phyloP scores from a whole-genome alignment of 306 rosid genomes.

The Datisca glomerata region DNA sequence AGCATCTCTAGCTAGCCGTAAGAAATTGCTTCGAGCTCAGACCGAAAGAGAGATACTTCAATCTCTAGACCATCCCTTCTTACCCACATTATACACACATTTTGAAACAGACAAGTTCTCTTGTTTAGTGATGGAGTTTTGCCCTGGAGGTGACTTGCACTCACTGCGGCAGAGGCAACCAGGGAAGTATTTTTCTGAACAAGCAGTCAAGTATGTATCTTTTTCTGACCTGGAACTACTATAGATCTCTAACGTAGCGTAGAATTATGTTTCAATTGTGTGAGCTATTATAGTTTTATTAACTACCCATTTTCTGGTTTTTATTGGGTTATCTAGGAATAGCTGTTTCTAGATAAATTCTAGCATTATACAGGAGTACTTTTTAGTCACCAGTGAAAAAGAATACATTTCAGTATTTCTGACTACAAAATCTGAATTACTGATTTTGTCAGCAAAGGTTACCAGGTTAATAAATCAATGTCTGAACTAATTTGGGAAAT shows the following conservation, averaged over 20 bases:
- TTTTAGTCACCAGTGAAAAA: too few species aligned
- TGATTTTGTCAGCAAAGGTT: too few species aligned
- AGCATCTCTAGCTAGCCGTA: constrained; percentile 34
- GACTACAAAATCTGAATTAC: too few species aligned
- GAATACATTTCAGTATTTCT: too few species aligned
- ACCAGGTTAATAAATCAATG: too few species aligned
- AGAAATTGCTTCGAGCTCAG: constrained; percentile 46
- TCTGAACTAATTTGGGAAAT: too few species aligned
- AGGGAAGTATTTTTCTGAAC: constrained; percentile 40
- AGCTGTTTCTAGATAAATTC: too few species aligned
- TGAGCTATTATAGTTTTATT: too few species aligned
- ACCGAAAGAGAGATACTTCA: constrained; percentile 46
- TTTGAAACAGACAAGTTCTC: constrained; percentile 25
- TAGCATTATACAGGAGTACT: too few species aligned
- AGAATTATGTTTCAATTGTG: too few species aligned
- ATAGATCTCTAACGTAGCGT: not conserved
- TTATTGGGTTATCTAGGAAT: too few species aligned
- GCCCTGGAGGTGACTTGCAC: constrained; percentile 54
- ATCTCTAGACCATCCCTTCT: constrained; percentile 45
- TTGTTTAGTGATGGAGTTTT: constrained; percentile 48
- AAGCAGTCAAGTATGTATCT: constrained; percentile 31
- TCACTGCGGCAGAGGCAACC: constrained; percentile 49
- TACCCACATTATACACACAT: constrained; percentile 27
- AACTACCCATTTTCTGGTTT: too few species aligned
- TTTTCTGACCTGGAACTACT: not conserved